Evolutionary conservation across 768 basidiomycete genomes (phyloP), one percentile per base, ranked within the genome.

Genomic region (Lentinus brumalis): DNA sequence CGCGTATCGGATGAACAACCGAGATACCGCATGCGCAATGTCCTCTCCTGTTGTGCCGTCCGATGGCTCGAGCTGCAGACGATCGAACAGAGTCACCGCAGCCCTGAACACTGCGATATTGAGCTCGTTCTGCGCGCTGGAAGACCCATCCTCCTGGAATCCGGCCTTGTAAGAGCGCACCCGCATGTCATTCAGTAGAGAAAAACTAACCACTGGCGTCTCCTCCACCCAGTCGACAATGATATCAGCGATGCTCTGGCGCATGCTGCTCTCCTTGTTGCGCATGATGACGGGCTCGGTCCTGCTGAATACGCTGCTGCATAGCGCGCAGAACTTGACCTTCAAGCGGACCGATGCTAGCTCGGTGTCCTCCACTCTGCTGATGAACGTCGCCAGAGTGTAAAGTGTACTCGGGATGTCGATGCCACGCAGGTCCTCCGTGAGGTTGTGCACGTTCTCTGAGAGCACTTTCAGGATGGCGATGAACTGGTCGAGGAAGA

Each of bases 401-500:
- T 68, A 71, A 67, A 91, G 79, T 1, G 82, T 81, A 10, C 81
- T 77, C 52, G 82, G 83, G n/a, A 89, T 78, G 67, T 91, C 88
- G 32, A 87, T 81, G 60, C 78, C 82, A 64, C 84, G 77, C 14
- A 85, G 73, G 52, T 89, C 87, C 54, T 89, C 86, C 29, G 83
- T 73, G 9, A 63, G 42, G 32, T 79, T 76, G 47, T 85, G 79
- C 16, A 82, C 78, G 60, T 90, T 91, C 59, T 94, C 92, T n/a
- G 92, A 80, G 47, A 92, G 80, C 8, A 90, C 80, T 67, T 89
- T 91, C 50, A 96, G 75, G 31, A 96, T 85, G 0, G 85, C 79
- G 51, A 92, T 84, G 62, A 88, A 85, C 88, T 96, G 92, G 35
- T 94, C 92, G 18, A 91, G 76, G 70, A 93, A 87, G 35, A 89